Base-by-base conservation (phyloP, 1,139 yeast species). In the Taphrina confusa region DNA sequence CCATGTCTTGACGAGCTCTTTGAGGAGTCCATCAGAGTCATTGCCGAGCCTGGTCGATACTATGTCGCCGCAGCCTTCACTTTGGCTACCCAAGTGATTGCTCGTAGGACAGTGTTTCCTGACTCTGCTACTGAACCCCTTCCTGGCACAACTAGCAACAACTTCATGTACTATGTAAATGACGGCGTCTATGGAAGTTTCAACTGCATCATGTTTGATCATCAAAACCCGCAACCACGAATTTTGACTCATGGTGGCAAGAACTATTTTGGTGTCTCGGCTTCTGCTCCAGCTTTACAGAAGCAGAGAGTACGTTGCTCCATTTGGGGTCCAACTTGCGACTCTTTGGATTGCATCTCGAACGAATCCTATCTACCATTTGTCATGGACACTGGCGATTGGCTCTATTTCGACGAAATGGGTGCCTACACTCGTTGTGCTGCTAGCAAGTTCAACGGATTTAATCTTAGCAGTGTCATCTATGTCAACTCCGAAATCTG, bases 251-350 rank as follows among this genome's bases (percentile, higher is more conserved):
- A 82, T 66, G 72, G 76, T 45, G 64, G 79, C 47, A 69, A 76
- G 58, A 83, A 79, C 70, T 82, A 79, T 70, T 73, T 71, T 61
- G 61, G 31, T 27, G 63, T 50, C 12, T 22, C 58, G 1, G 11
- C 45, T 16, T 14, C 54, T 6, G 40, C 60, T 16, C 28, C 51
- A 4, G 46, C 44, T n/a, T 14, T 56, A 34, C 55, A 47, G 40
- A 47, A 46, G 47, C 55, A 49, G 36, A 37, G 51, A 11, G 61
- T 63, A 64, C 59, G 68, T 67, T 62, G 65, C 77, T 70, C 96
- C 20, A 80, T 92, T 63, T 92, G 97, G 97, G 98, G 98, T 6
- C 98, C 97, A 52, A 92, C 97, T 22, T 92, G 98, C 75, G 98
- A 92, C 73, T 97, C 97, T 3, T 78, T 92, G 66, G 98, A 92